Evolutionary conservation across 768 basidiomycete species (phyloP).

Genomic region (Hygrophorus russula): DNA sequence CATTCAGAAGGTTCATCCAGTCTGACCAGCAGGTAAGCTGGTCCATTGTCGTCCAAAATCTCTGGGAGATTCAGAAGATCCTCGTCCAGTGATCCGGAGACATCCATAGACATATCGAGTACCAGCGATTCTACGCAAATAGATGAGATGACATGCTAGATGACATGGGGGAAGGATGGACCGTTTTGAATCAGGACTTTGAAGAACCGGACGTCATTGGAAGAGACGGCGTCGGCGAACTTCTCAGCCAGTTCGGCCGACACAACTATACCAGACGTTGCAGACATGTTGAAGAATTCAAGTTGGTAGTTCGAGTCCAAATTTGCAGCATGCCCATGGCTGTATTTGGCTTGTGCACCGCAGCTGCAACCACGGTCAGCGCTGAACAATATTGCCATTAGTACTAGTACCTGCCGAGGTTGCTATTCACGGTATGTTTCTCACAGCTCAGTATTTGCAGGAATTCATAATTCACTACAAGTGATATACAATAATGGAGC

Average conservation of each 20-base stretch:
- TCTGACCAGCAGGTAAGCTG: slow-evolving; percentile 69
- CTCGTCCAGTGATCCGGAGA: slow-evolving; percentile 40
- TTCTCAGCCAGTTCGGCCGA: slow-evolving; percentile 42
- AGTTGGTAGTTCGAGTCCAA: slow-evolving; percentile 12
- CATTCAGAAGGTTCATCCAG: slow-evolving; percentile 56
- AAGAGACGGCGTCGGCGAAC: slow-evolving; percentile 49
- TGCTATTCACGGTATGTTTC: too few relatives aligned
- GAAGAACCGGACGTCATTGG: slow-evolving; percentile 52
- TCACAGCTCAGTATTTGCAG: too few relatives aligned
- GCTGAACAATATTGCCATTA: too few relatives aligned
- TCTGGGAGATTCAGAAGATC: slow-evolving; percentile 51
- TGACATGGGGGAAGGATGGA: slow-evolving; percentile 18
- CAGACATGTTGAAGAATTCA: slow-evolving; percentile 41
- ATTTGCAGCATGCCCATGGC: too few relatives aligned
- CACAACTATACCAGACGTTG: slow-evolving; percentile 60
- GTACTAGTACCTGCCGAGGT: too few relatives aligned
- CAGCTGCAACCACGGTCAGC: too few relatives aligned
- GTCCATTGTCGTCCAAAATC: slow-evolving; percentile 45
- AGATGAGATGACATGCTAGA: slow-evolving; percentile 9
- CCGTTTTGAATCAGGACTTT: slow-evolving; percentile 71
- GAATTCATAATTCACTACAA: slow-evolving; percentile 14
- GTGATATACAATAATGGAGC: background rate
- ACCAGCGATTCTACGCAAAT: slow-evolving; percentile 52
- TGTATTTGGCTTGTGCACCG: slow-evolving; percentile 5
- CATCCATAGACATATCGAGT: slow-evolving; percentile 38